Base-by-base conservation (phyloP, 148 eudicot species). In the Heliosperma pusillum region DNA sequence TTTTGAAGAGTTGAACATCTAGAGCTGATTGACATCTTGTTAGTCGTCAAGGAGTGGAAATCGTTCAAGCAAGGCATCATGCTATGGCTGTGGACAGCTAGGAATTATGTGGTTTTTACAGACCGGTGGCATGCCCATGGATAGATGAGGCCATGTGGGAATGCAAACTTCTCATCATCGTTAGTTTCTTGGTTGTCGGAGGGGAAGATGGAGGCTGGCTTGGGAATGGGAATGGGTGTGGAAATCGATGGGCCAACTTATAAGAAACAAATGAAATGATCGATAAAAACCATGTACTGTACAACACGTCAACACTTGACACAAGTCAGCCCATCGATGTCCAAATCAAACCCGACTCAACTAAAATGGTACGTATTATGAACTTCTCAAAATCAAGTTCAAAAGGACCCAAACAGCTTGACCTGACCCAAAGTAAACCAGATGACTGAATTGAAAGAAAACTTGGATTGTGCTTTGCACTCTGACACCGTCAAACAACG, bases 1-100 rank as follows among this genome's bases (percentile, higher is more conserved):
- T 52, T 69, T 22, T 69, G n/a, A 22, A 69, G 67, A 63, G 67
- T 42, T 89, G 78, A 88, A 92, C 19, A 92, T 6, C 7, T 25
- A 21, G 71, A 42, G 42, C 71, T 67, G 19, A 67, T 11, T 10
- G 53, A 40, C 42, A 40, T 21, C 53, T 40, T 5, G 12, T 11
- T 55, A 67, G 55, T 44, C 53, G 10, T 42, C 26, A 67, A 67
- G 55, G 71, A 42, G 11, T 67, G 71, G 19, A 67, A 44, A 3
- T 67, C 71, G 21, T 67, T 44, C 53, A 67, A 21, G 52, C 71
- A 67, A 67, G 71, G 25, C 52, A 9, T 1, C 53, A 67, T 67
- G 52, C 52, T 20, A 3, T 29, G 27, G 27, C 42, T 9, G 0
- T 42, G 71, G 27, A 67, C 29, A 0, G 53, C 55, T 5, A 67